Base-by-base conservation (phyloP, 2,329 filamentous ascomycete genomes). In the Paecilomyces variotii region DNA sequence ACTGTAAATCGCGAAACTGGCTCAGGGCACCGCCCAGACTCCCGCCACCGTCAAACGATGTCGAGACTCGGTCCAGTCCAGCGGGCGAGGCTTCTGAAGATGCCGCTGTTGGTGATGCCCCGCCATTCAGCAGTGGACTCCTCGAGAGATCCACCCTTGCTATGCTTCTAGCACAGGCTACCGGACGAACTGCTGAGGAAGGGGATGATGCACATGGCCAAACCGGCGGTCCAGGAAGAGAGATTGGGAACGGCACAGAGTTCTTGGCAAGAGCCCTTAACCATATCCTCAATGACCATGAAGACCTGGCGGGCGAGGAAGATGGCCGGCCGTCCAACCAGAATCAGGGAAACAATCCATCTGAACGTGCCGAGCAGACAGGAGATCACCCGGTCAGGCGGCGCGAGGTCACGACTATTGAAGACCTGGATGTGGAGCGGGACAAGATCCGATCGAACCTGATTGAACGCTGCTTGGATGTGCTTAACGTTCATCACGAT, bases 401-500 rank as follows among this genome's bases (percentile, higher is more conserved):
- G 35, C 73, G 72, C 19, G 68, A 75, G 56, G 61, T 75, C 32
- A 64, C 67, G 32, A 88, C 89, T 0, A 81, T 91, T 59, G 90
- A 97, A 59, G 88, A 91, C 63, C 79, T 99, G 5, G 90, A 96
- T 62, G 83, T 84, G 34, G 84, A 90, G 71, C 86, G 94, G 53
- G 80, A 82, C 3, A 82, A 80, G n/a, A 79, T 97, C 49, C 85
- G 90, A 45, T 80, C 84, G 24, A 87, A 90, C 58, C 76, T 97
- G 57, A 92, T 97, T 60, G 92, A 97, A 66, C 88, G 91, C 59
- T 96, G 90, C 63, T 79, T 99, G 25, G 92, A 97, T 67, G 86
- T 97, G 34, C 86, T 99, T 56, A 89, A 93, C 70, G 87, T 88
- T 39, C 92, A 97, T 65, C 87, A 92, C 12, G 87, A 90, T 64